Evolutionary conservation across 176 grass and related monocot genomes (phyloP).

Genomic region (Rhipidocladum racemiflorum): DNA sequence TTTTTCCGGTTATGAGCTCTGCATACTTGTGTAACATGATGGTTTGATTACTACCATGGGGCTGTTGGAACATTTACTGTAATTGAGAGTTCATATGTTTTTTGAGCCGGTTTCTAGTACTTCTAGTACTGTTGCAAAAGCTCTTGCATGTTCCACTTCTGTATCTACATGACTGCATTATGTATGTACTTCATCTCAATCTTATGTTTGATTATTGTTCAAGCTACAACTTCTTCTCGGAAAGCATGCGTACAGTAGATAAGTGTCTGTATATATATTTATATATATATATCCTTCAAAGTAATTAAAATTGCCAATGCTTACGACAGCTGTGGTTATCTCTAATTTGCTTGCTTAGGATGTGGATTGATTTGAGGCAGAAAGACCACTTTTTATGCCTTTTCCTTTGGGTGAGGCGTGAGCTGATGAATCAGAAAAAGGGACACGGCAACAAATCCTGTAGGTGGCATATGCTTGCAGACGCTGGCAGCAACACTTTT

Average conservation of each 20-base stretch:
- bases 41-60: slow-evolving; percentile 37
- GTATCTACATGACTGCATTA: background rate
- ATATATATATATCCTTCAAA: too few species aligned
- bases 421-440: background rate
- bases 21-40: slow-evolving; percentile 53
- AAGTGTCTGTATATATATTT: too few species aligned
- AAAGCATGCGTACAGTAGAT: background rate
- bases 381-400: background rate
- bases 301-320: background rate
- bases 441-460: background rate
- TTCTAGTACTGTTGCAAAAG: background rate
- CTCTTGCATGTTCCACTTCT: background rate
- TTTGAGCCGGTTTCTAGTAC: background rate
- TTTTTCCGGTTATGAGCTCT: slow-evolving; percentile 41
- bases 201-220: background rate
- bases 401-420: background rate
- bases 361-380: background rate
- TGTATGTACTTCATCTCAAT: background rate
- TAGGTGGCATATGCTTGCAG: background rate
- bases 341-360: background rate
- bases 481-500: background rate
- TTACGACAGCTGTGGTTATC: background rate
- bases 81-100: background rate
- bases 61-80: slow-evolving; percentile 24
- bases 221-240: background rate